Base-by-base conservation (phyloP, 495 filamentous ascomycete genomes). In the Aspergillus conjunctus region DNA sequence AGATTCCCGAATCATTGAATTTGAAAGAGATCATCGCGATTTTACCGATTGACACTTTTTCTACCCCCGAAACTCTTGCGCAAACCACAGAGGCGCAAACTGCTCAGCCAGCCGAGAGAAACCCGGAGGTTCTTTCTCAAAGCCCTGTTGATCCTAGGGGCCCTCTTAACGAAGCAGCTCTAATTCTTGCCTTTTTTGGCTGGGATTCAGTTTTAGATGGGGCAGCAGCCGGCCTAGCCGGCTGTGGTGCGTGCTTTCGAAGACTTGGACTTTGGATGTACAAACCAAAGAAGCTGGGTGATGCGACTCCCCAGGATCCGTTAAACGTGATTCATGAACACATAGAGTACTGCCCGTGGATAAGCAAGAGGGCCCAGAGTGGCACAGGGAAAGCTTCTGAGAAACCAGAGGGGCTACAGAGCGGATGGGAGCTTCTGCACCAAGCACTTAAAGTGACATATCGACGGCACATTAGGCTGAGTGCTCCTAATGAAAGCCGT, bases 191-290 rank as follows among this genome's bases (percentile, higher is more conserved):
- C 3, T 74, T 97, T 14, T 88, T 92, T 56, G 94, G 94, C 59
- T 98, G 94, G 95, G 84, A 89, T 63, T 85, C 85, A 45, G 83
- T 88, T 22, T 78, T 75, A 15, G 87, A 91, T 68, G 81, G 82
- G 32, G 80, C 83, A 20, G 81, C 83, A 18, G 81, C 87, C 3
- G 89, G 87, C 48, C 75, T 91, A n/a, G 87, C 87, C 15, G 86
- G 84, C 0, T 98, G 94, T 70, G 77, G 83, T 50, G 88, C 88
- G 39, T 98, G 94, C 68, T 91, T 97, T 66, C 86, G 93, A 60
- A 86, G 92, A 7, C 79, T 98, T 1, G 94, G 95, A 0, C 82
- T 98, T 7, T 98, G 94, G 94, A 87, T 98, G 75, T 98, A 96
- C 77, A 90, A 87, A 46, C 76, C 78, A 7, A 77, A 81, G 55